Conservation (phyloP, 2,329 filamentous ascomycete species). For the Pseudogymnoascus sp. region DNA sequence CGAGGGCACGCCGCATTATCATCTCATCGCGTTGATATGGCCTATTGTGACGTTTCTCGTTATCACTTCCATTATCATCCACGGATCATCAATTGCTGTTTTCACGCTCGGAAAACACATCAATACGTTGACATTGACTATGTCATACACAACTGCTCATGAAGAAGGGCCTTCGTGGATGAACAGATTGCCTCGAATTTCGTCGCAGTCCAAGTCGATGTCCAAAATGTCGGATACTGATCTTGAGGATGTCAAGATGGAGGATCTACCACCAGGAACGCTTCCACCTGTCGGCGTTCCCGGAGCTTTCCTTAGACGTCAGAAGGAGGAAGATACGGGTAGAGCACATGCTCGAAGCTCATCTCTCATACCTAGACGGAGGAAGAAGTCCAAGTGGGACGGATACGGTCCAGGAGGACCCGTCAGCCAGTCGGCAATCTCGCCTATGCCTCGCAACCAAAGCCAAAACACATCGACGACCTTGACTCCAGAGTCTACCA, state of each 20-base stretch:
- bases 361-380: constrained; percentile 51
- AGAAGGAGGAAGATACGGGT: constrained; percentile 62
- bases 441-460: constrained; percentile 42
- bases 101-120: constrained; percentile 97
- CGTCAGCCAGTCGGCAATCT: constrained; percentile 82
- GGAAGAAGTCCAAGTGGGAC: constrained; percentile 59
- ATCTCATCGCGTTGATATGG: constrained; percentile 82
- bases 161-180: constrained; percentile 92
- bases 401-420: constrained; percentile 77
- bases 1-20: constrained; percentile 45
- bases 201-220: constrained; percentile 65
- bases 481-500: constrained; percentile 24
- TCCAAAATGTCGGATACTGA: constrained; percentile 78
- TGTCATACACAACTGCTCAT: constrained; percentile 88
- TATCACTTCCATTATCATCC: constrained; percentile 86
- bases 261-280: constrained; percentile 57
- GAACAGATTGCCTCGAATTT: constrained; percentile 72
- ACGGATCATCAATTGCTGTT: constrained; percentile 95
- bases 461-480: constrained; percentile 24
- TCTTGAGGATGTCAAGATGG: constrained; percentile 53
- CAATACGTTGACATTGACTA: constrained; percentile 88
- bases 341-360: constrained; percentile 38
- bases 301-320: constrained; percentile 70
- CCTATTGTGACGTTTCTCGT: constrained; percentile 92
- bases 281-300: constrained; percentile 65